Percentiles rank a stretch among this genome's conserved stretches.
Evolutionary conservation across 1,284 basidiomycete species (phyloP).

Genomic region (Pseudozyma tsukubaensis): DNA sequence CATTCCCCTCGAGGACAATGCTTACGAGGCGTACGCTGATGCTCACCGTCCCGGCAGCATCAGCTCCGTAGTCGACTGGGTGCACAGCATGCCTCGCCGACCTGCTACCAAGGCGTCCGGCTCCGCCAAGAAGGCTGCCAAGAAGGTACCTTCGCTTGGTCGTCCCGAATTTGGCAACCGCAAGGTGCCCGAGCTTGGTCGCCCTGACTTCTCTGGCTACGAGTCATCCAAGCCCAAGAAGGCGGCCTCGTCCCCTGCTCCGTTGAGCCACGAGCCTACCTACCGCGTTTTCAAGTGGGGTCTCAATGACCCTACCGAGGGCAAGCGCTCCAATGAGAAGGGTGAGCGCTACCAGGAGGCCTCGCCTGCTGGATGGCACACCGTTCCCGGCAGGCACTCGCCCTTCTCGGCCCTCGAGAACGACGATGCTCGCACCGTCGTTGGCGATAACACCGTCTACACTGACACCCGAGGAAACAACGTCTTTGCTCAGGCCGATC

Average conservation of each 20-base stretch:
- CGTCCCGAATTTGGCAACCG: constrained; percentile 29
- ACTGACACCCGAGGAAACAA: constrained; percentile 61
- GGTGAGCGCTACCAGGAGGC: constrained; percentile 46
- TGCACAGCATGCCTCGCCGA: constrained; percentile 47
- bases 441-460: constrained; percentile 46
- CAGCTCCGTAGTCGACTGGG: constrained; percentile 58
- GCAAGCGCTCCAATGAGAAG: constrained; percentile 50
- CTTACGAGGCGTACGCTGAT: constrained; percentile 60
- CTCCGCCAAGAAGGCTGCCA: constrained; percentile 13
- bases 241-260: constrained; percentile 4
- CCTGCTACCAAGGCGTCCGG: too few relatives aligned
- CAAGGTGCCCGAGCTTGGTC: constrained; percentile 43
- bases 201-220: constrained; percentile 50
- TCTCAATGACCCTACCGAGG: constrained; percentile 60
- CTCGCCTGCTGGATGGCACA: constrained; percentile 59
- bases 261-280: constrained; percentile 38
- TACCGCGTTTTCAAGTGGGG: constrained; percentile 62
- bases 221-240: constrained; percentile 19
- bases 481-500: constrained; percentile 57
- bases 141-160: constrained; percentile 24
- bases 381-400: constrained; percentile 46
- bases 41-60: constrained; percentile 51
- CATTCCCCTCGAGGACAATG: constrained; percentile 58
- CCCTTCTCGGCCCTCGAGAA: constrained; percentile 31
- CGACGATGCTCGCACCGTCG: constrained; percentile 23